Evolutionary conservation across 441 rosid species (phyloP), one percentile per base, ranked within the genome.

Genomic region (Populus tomentosa): DNA sequence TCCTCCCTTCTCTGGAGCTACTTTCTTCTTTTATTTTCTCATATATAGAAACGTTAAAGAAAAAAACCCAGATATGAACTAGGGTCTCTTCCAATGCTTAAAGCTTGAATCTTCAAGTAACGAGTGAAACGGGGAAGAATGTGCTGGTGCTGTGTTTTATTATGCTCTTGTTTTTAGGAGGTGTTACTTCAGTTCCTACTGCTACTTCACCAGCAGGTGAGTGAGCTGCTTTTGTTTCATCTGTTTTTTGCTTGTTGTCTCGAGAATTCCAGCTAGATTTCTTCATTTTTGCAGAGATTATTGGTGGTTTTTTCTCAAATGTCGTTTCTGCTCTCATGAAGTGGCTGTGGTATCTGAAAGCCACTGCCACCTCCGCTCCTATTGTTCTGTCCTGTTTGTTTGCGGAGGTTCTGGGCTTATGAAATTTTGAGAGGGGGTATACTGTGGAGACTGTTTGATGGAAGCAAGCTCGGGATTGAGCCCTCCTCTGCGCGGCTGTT

Each of bases 361-460:
- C 93, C 80, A 85, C 90, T 75, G 80, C 94, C 72, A 59, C 24
- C 75, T 69, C 75, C 75, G 68, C 65, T 26, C 28, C 24, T 5
- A 42, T 5, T 18, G 33, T 64, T 5, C 20, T 9, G 46, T 3
- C 1, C 24, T 69, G 26, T 69, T 70, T 67, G 20, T 67, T 5
- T 24, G 18, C 21, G 56, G 18, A 16, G 56, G 67, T 21, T 53
- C 23, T 10, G 21, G 63, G 23, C 63, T 56, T n/a, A 2, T 67
- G 35, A 67, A 56, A 76, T 72, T 92, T 86, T 26, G 97, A 94
- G 78, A 82, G 86, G 80, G 97, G 99, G 30, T 92, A 89, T 76
- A 74, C 88, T 59, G 98, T 92, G 82, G 98, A 95, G 77, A 95
- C 99, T 94, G 62, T 88, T 94, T 80, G 99, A 95, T 79, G 99